A percentile compares a stretch with the other conserved stretches of the same genome.
phyloP scores from a whole-genome alignment of 257 asterid species.

The Solanum clarkiae region DNA sequence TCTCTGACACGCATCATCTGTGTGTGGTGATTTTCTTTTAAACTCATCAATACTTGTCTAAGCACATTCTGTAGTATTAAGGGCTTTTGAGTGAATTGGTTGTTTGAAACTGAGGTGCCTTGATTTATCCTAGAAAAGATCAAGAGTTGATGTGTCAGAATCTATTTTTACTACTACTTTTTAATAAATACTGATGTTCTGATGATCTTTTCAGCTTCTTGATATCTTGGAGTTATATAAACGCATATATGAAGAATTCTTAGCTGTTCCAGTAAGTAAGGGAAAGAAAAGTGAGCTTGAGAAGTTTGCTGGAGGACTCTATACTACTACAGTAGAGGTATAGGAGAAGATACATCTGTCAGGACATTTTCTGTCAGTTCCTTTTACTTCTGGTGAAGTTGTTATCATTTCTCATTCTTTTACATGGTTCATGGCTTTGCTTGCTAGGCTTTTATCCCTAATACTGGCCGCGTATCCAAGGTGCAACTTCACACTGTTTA shows the following conservation, averaged over 20 bases:
- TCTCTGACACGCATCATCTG: not conserved
- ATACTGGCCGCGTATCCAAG: constrained; percentile 98
- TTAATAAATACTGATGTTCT: not conserved
- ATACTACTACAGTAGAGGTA: not conserved
- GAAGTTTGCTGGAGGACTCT: not conserved
- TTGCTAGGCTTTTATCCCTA: constrained; percentile 82
- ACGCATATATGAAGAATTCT: not conserved
- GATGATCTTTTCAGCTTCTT: not conserved
- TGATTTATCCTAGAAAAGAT: not conserved
- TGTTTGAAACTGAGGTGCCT: not conserved
- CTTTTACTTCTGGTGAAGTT: not conserved
- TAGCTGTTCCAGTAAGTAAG: constrained; percentile 1
- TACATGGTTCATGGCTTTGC: not conserved
- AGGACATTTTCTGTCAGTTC: not conserved
- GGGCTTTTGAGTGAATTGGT: not conserved
- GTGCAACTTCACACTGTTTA: constrained; percentile 96
- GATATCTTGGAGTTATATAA: not conserved
- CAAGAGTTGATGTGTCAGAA: not conserved
- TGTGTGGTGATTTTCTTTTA: not conserved
- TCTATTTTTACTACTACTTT: not conserved
- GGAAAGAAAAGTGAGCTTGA: not conserved
- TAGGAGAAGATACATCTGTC: not conserved
- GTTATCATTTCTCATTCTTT: not conserved
- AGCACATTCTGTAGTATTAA: not conserved
- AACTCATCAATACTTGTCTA: not conserved